Conservation (phyloP, 2,329 filamentous ascomycete genomes). For the Esteya vermicola region DNA sequence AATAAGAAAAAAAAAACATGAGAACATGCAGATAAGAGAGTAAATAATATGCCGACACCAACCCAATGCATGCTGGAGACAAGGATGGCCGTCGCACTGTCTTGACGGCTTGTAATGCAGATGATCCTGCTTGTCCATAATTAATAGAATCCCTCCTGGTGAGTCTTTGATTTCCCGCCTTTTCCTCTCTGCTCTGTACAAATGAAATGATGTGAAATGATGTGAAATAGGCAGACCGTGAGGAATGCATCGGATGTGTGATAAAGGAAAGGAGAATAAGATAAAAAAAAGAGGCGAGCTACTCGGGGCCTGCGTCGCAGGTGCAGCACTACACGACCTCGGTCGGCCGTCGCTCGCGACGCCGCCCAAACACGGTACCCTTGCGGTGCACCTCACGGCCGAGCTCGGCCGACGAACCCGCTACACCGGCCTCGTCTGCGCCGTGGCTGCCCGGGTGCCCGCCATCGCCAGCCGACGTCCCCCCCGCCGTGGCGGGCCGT, state of each 20-base stretch:
- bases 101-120: too few species aligned
- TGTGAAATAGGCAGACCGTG: too few species aligned
- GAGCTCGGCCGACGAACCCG: neutral
- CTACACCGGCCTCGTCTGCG: neutral
- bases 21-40: too few species aligned
- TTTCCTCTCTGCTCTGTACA: too few species aligned
- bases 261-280: too few species aligned
- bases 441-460: neutral
- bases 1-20: neutral
- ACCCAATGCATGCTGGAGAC: neutral
- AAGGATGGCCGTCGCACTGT: neutral
- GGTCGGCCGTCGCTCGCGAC: conserved; percentile 20
- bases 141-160: too few species aligned
- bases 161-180: too few species aligned
- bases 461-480: neutral
- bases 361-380: conserved; percentile 28
- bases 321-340: conserved; percentile 16
- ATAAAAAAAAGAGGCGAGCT: too few species aligned
- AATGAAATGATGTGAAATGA: too few species aligned
- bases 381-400: conserved; percentile 21
- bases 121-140: too few species aligned
- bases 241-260: too few species aligned
- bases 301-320: neutral
- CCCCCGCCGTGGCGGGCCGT: conserved; percentile 16
- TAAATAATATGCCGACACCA: neutral